Percentiles rank a stretch among this genome's conserved stretches.
Evolutionary conservation across 768 basidiomycete species (phyloP).

Genomic region (Tylopilus rubrobrunneus): DNA sequence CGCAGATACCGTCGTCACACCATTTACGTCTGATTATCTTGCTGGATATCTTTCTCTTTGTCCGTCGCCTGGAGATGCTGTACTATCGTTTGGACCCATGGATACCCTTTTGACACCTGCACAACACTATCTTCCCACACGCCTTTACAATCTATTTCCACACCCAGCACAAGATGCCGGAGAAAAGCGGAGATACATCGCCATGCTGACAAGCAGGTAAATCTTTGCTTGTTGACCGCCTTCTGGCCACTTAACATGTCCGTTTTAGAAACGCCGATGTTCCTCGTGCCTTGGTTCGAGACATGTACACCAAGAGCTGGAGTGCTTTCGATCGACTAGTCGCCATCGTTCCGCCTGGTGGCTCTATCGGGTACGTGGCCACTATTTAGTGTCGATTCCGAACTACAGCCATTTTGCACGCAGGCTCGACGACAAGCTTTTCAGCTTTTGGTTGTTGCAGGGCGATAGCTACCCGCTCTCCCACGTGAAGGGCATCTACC

Average conservation of each 20-base stretch:
- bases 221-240: constrained; percentile 3
- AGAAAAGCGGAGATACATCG: constrained; percentile 73
- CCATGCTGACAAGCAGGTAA: constrained; percentile 67
- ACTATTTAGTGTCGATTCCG: not conserved
- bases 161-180: constrained; percentile 77
- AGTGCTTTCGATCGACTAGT: constrained; percentile 87
- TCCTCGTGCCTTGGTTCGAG: constrained; percentile 77
- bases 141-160: constrained; percentile 69
- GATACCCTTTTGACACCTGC: constrained; percentile 75
- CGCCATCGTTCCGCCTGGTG: constrained; percentile 86
- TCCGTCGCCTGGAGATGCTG: constrained; percentile 68
- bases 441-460: constrained; percentile 86
- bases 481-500: constrained; percentile 80
- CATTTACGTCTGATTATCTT: constrained; percentile 76
- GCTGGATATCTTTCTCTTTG: constrained; percentile 74
- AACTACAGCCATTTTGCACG: not conserved
- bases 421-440: constrained; percentile 89
- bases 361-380: constrained; percentile 71
- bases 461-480: constrained; percentile 71
- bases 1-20: constrained; percentile 64
- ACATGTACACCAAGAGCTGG: constrained; percentile 93
- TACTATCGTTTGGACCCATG: constrained; percentile 79
- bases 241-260: not conserved
- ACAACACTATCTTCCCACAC: constrained; percentile 68
- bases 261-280: constrained; percentile 72